Evolutionary conservation across 441 rosid genomes (phyloP), one percentile per base, ranked within the genome.

Genomic region (Euphorbia neoarborescens): DNA sequence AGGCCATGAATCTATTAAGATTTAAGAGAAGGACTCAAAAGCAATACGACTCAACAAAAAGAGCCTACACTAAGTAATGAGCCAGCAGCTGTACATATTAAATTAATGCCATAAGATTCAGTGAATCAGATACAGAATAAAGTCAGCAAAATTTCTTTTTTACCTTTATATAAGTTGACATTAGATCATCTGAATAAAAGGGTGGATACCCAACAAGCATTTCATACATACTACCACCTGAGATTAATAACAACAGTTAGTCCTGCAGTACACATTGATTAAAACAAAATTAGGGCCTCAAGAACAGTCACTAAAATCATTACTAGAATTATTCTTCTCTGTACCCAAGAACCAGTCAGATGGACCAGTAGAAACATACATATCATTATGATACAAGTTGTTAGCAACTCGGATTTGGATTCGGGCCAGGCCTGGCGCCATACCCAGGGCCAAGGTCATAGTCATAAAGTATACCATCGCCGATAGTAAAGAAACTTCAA

Each of bases 121-220:
- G 20, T 0, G 22, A 6, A 25, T 20, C 0, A 70, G 17, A 61
- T 12, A 14, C 53, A 69, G 42, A 30, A 14, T 61, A 9, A 53
- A 44, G 37, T 20, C 20, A 65, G 44, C 40, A 44, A 62, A 15
- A 50, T 22, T 44, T 70, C 70, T 66, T 42, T 56, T 68, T 65
- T 83, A 91, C 97, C 94, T 93, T 93, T 38, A 11, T 85, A 84
- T 97, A 91, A 7, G 98, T 93, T 77, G 98, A 86, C 97, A 91
- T 87, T 7, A 97, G 94, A 77, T 93, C 98, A 73, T 93, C 98
- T 15, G 98, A 91, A 80, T 93, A 93, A 78, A 93, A 93, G 30
- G 98, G 98, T 4, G 98, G 97, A 76, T 93, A 93, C 3, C 98
- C 98, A 59, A 91, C 93, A 32, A 93, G 91, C 98, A 93, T 93